Conservation (phyloP, 1,139 yeast genomes). For the Yamadazyma diospyri region DNA sequence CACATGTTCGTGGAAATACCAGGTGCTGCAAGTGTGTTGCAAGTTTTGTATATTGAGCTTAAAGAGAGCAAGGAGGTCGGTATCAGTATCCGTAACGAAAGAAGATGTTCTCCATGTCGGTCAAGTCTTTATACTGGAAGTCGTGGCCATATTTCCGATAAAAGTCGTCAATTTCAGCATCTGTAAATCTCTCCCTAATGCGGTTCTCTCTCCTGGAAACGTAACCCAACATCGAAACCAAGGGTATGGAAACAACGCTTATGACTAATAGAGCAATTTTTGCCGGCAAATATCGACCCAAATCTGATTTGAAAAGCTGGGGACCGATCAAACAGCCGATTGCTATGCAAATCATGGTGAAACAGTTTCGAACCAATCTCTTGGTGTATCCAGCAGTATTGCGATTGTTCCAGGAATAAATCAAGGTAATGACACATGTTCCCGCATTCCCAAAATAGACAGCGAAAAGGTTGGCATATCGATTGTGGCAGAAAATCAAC, state of each 20-base stretch:
- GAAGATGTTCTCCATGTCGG: constrained; percentile 32
- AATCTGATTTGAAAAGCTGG: constrained; percentile 30
- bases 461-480: constrained; percentile 31
- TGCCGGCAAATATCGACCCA: constrained; percentile 33
- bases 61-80: no score
- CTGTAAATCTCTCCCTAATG: constrained; percentile 18
- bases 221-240: constrained; percentile 24
- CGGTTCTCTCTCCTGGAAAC: constrained; percentile 24
- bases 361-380: constrained; percentile 26
- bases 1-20: not conserved
- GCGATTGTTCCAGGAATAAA: constrained; percentile 33
- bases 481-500: constrained; percentile 22
- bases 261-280: constrained; percentile 32
- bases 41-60: not conserved
- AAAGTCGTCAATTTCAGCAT: constrained; percentile 12
- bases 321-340: constrained; percentile 39
- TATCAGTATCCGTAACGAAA: constrained; percentile 30
- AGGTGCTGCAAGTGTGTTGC: not conserved
- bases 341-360: constrained; percentile 34
- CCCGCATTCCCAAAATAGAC: constrained; percentile 36
- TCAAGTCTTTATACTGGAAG: constrained; percentile 31
- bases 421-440: constrained; percentile 32
- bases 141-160: constrained; percentile 18
- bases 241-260: constrained; percentile 29
- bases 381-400: constrained; percentile 38